These are phyloP conservation scores for Saccharomycopsis selenospora DNA, from an alignment of 805 yeast species.

Conservation along the genomic window DNA sequence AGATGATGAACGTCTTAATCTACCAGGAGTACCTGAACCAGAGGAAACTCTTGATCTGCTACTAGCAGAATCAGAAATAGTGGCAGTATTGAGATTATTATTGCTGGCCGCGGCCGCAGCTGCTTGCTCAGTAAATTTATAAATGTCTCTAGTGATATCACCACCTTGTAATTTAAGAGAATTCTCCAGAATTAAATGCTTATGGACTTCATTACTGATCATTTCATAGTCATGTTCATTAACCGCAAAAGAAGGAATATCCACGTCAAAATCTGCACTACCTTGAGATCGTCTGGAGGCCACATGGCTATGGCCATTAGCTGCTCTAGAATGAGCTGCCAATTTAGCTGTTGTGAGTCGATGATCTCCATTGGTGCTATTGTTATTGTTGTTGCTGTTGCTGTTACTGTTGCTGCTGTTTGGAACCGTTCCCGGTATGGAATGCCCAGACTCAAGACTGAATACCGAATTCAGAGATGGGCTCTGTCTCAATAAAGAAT, in stretches of 20 bases:
- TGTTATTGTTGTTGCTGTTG: neutral
- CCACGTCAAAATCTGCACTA: neutral
- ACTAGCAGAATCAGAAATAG: constrained; percentile 3
- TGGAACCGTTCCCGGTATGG: neutral
- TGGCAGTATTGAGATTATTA: neutral
- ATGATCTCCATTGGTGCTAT: no score
- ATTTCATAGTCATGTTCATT: constrained; percentile 16
- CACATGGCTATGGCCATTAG: neutral
- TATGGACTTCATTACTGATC: constrained; percentile 19
- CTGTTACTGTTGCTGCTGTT: neutral
- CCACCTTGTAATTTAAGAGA: constrained; percentile 27
- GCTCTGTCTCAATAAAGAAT: constrained; percentile 13
- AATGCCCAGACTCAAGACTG: constrained; percentile 7
- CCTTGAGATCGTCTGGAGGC: constrained; percentile 1
- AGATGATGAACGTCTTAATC: constrained; percentile 14
- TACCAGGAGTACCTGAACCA: constrained; percentile 4
- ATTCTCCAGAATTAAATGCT: constrained; percentile 22
- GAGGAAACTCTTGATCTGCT: constrained; percentile 2
- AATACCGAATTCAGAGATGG: constrained; percentile 18
- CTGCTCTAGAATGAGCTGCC: neutral
- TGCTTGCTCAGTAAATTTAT: constrained; percentile 22
- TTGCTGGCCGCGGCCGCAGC: neutral
- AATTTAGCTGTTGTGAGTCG: no score
- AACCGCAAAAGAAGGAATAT: constrained; percentile 19
- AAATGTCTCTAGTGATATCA: constrained; percentile 33